phyloP scores from a whole-genome alignment of 768 basidiomycete species.

The Lactarius trivialis region DNA sequence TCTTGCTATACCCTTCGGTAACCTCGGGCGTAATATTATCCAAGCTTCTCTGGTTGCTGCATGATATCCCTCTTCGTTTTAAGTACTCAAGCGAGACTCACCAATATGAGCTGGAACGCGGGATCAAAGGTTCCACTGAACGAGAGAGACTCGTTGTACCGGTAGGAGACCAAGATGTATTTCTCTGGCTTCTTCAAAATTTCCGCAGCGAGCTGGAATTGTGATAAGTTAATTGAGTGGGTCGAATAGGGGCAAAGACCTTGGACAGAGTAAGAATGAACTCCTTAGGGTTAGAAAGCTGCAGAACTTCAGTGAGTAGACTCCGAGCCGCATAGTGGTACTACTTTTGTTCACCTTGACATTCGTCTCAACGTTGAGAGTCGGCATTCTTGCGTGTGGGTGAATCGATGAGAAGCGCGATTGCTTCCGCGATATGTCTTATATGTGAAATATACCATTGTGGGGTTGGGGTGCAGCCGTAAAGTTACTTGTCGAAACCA shows the following conservation, averaged over 20 bases:
- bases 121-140: slow-evolving; percentile 64
- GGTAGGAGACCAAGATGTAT: slow-evolving; percentile 48
- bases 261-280: slow-evolving; percentile 18
- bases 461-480: too few species aligned
- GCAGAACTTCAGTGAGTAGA: neutral
- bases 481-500: too few species aligned
- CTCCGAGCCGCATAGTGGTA: neutral
- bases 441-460: too few species aligned
- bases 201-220: slow-evolving; percentile 43
- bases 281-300: slow-evolving; percentile 6
- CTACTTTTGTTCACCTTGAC: slow-evolving; percentile 10
- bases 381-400: slow-evolving; percentile 18
- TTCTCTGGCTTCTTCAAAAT: slow-evolving; percentile 48
- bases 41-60: slow-evolving; percentile 42
- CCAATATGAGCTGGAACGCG: slow-evolving; percentile 52
- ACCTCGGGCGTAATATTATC: slow-evolving; percentile 44
- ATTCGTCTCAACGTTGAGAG: slow-evolving; percentile 17
- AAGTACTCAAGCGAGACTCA: slow-evolving; percentile 31
- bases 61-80: neutral
- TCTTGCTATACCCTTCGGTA: slow-evolving; percentile 50
- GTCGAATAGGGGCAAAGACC: neutral
- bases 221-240: neutral
- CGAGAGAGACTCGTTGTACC: slow-evolving; percentile 52
- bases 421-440: neutral
- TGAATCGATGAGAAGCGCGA: neutral